Conservation (phyloP, 768 basidiomycete species). For the Boletus subparvulus region DNA sequence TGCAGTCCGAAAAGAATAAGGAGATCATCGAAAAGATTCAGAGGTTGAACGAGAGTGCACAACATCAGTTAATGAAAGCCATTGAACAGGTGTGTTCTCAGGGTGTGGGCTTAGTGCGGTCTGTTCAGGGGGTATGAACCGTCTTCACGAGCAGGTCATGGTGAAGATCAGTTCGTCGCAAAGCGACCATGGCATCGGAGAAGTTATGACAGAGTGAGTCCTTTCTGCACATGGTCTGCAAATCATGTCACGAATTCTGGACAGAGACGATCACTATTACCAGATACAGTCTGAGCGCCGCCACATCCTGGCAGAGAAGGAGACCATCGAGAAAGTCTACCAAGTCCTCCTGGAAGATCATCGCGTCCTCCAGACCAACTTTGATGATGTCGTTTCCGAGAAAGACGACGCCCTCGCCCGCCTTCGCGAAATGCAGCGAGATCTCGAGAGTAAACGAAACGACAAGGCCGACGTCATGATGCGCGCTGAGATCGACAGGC, state of each 20-base stretch:
- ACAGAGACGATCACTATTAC: constrained; percentile 87
- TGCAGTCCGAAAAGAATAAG: constrained; percentile 87
- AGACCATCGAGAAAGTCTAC: constrained; percentile 81
- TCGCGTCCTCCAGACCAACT: constrained; percentile 65
- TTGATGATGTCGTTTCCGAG: constrained; percentile 75
- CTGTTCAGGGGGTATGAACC: constrained; percentile 1
- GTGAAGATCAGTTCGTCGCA: constrained; percentile 58
- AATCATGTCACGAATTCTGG: constrained; percentile 10
- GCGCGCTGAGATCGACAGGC: constrained; percentile 77
- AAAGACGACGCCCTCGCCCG: constrained; percentile 72
- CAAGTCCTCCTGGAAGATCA: constrained; percentile 75
- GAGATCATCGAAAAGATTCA: constrained; percentile 90
- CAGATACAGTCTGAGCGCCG: constrained; percentile 78
- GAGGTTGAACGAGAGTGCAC: constrained; percentile 74
- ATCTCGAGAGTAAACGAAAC: constrained; percentile 58
- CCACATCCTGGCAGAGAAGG: constrained; percentile 78
- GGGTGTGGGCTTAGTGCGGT: background rate
- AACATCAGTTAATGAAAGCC: constrained; percentile 88
- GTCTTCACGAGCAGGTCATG: constrained; percentile 57
- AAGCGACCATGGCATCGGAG: constrained; percentile 49
- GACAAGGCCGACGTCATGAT: constrained; percentile 77
- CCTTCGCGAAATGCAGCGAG: constrained; percentile 57
- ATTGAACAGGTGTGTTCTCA: constrained; percentile 75
- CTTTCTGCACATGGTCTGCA: constrained; percentile 1
- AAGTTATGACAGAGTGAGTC: constrained; percentile 80